Percentiles rank a stretch among this genome's conserved stretches.
phyloP scores from a whole-genome alignment of 1,284 basidiomycete species.

The Athelia sp. region DNA sequence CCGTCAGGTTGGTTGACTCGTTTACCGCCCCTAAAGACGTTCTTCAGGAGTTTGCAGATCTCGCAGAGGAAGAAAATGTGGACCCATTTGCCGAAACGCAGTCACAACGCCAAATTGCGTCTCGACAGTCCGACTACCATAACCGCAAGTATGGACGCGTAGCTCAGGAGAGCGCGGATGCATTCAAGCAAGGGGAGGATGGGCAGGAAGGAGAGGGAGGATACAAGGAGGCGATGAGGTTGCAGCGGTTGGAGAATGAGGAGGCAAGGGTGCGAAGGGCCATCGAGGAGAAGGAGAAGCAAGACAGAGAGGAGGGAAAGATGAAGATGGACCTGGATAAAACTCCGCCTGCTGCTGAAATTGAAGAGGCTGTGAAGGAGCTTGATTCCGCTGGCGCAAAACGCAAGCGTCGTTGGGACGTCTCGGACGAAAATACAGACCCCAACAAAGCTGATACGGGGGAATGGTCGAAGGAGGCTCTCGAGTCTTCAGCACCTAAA shows the following conservation, averaged over 20 bases:
- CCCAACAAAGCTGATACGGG: constrained; percentile 51
- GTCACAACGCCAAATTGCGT: constrained; percentile 88
- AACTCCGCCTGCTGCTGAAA: constrained; percentile 77
- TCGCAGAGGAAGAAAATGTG: constrained; percentile 86
- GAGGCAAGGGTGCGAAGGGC: constrained; percentile 81
- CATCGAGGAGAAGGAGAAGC: constrained; percentile 84
- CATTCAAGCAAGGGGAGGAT: constrained; percentile 62
- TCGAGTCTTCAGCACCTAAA: constrained; percentile 72
- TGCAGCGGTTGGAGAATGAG: constrained; percentile 90
- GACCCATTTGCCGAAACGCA: constrained; percentile 95
- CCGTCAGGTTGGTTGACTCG: constrained; percentile 67
- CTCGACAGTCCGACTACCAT: constrained; percentile 95
- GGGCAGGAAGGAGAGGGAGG: constrained; percentile 75
- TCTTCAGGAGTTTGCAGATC: constrained; percentile 88
- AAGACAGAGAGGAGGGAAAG: constrained; percentile 76
- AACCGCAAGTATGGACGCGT: constrained; percentile 85
- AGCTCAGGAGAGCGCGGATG: constrained; percentile 75
- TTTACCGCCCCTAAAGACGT: constrained; percentile 94
- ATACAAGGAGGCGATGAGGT: constrained; percentile 96
- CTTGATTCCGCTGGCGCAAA: constrained; percentile 62
- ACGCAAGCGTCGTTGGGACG: constrained; percentile 88
- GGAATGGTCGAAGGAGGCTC: constrained; percentile 71
- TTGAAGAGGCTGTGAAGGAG: constrained; percentile 65
- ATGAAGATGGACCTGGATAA: constrained; percentile 83
- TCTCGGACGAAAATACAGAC: constrained; percentile 59